Conservation (phyloP, 257 asterid species). For the Mitragyna speciosa region DNA sequence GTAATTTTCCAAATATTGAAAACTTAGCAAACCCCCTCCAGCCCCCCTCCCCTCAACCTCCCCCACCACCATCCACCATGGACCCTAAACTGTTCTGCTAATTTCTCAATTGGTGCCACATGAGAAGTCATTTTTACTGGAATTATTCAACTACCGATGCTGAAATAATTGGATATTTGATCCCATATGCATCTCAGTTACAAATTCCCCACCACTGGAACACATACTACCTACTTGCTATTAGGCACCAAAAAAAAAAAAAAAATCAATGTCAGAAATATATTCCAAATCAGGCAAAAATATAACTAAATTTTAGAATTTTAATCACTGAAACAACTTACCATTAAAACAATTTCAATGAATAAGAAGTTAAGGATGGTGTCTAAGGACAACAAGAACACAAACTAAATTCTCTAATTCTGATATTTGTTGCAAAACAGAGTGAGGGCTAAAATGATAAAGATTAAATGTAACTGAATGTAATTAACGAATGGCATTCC, state of each 20-base stretch:
- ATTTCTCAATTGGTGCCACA: not conserved
- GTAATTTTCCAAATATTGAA: not conserved
- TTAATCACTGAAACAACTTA: not conserved
- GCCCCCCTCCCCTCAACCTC: not conserved
- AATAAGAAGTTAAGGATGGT: not conserved
- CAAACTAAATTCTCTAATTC: not conserved
- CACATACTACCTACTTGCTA: not conserved
- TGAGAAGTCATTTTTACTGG: not conserved
- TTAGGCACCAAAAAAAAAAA: not conserved
- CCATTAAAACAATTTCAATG: not conserved
- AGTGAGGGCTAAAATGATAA: not conserved
- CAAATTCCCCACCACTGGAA: not conserved
- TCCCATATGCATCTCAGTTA: not conserved
- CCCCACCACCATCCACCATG: not conserved
- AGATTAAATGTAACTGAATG: not conserved
- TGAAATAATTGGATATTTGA: not conserved
- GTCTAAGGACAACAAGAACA: not conserved
- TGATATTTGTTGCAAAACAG: not conserved
- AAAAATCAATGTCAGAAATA: too few species aligned
- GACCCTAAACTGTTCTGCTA: not conserved
- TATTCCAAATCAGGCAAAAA: not conserved
- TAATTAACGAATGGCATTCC: not conserved
- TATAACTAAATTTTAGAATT: not conserved
- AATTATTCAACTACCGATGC: not conserved
- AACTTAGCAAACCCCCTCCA: not conserved